Percentiles rank a stretch among this genome's conserved stretches.
phyloP scores from a whole-genome alignment of 176 grass and related monocot genomes.

The Neostapfia colusana region DNA sequence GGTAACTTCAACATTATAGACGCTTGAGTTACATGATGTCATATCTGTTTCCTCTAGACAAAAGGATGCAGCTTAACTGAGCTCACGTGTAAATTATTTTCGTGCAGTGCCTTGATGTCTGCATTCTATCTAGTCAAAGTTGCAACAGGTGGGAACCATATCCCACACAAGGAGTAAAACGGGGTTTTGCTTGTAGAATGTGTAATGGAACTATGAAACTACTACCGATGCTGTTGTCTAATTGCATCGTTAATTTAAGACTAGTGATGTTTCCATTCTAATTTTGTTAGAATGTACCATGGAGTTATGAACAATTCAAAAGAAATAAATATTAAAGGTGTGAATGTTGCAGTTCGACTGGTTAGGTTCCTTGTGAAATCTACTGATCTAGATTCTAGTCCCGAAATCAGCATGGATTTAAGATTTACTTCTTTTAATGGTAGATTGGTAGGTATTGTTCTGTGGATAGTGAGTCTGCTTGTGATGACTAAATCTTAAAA shows the following conservation, averaged over 20 bases:
- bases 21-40: background rate
- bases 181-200: conserved; percentile 19
- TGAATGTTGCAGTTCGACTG: too few relatives aligned
- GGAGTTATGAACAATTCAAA: conserved; percentile 24
- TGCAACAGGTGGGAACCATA: conserved; percentile 78
- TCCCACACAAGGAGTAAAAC: conserved; percentile 70
- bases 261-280: conserved; percentile 8
- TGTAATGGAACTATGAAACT: conserved; percentile 10
- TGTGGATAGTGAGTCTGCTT: too few relatives aligned
- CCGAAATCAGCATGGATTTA: too few relatives aligned
- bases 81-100: background rate
- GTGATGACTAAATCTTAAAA: too few relatives aligned
- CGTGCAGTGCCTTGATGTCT: conserved; percentile 68
- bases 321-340: background rate
- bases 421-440: too few relatives aligned
- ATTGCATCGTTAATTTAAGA: conserved; percentile 2
- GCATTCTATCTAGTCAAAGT: conserved; percentile 86
- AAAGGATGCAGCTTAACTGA: background rate
- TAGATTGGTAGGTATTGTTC: too few relatives aligned
- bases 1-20: background rate
- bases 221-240: background rate
- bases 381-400: too few relatives aligned
- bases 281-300: conserved; percentile 16
- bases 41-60: background rate
- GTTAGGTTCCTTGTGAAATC: too few relatives aligned